Percentiles rank a stretch among this genome's conserved stretches.
Conservation (phyloP, 495 filamentous ascomycete genomes). For the Opeltia flavorubescens region DNA sequence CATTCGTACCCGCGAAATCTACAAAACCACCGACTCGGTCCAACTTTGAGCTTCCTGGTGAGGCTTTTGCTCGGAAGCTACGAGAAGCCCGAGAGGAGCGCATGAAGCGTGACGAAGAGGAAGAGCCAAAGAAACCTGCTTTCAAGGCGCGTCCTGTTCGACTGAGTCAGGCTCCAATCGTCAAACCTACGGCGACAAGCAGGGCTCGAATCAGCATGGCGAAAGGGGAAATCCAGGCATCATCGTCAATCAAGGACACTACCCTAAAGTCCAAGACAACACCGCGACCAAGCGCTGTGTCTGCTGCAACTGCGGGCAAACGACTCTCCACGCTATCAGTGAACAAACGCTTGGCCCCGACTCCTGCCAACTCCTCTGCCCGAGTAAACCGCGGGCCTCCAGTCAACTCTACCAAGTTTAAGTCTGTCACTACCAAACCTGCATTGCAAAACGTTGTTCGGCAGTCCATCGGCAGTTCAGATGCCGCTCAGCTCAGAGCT, state of each 20-base stretch:
- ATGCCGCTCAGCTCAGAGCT: conserved; percentile 23
- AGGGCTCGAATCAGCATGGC: conserved; percentile 36
- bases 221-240: conserved; percentile 8
- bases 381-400: conserved; percentile 1
- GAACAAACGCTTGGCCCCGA: conserved; percentile 6
- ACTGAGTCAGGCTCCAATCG: conserved; percentile 21
- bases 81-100: conserved; percentile 53
- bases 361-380: conserved; percentile 3
- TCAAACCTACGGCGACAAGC: conserved; percentile 39
- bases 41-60: conserved; percentile 58
- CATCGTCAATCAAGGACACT: conserved; percentile 3
- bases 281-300: conserved; percentile 13
- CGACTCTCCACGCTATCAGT: conserved; percentile 13
- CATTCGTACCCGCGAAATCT: conserved; percentile 37
- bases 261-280: conserved; percentile 15
- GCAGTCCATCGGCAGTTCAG: conserved; percentile 1
- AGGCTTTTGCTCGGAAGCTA: conserved; percentile 55
- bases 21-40: conserved; percentile 45
- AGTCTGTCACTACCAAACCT: conserved; percentile 5
- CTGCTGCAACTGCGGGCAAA: conserved; percentile 4
- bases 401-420: background rate
- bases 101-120: conserved; percentile 42
- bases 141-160: conserved; percentile 54
- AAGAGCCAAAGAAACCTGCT: conserved; percentile 28
- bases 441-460: conserved; percentile 10